Percentiles rank a stretch among this genome's conserved stretches.
phyloP scores from a whole-genome alignment of 208 protist genomes.

The Leishmania braziliensis region DNA sequence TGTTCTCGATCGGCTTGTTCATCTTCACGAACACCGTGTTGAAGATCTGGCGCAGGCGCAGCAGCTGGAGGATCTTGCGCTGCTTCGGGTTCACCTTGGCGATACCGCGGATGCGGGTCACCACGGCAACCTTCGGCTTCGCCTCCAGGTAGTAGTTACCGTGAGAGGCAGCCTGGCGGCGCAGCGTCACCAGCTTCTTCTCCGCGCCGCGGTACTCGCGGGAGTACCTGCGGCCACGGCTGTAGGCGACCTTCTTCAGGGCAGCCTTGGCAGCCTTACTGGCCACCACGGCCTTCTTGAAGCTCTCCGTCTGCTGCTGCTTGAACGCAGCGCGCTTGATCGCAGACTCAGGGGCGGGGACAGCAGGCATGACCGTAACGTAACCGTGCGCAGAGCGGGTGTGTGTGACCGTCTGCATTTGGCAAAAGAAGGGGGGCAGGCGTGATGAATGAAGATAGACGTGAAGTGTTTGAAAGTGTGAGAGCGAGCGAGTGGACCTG shows the following conservation, averaged over 20 bases:
- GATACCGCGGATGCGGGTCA: slow-evolving; percentile 99
- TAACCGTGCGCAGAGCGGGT: slow-evolving; percentile 15
- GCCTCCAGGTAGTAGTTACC: slow-evolving; percentile 98
- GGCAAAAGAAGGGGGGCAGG: no score
- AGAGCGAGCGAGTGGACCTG: not conserved
- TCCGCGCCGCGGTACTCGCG: slow-evolving; percentile 96
- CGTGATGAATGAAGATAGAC: not conserved
- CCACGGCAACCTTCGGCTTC: slow-evolving; percentile 99
- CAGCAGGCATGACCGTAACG: slow-evolving; percentile 49
- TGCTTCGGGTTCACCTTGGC: slow-evolving; percentile 97
- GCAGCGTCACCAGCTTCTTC: slow-evolving; percentile 81
- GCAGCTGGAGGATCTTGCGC: slow-evolving; percentile 99
- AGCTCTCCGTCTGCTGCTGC: slow-evolving; percentile 90
- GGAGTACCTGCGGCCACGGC: slow-evolving; percentile 92
- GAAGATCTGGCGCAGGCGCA: slow-evolving; percentile 99
- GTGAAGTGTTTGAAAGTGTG: no score
- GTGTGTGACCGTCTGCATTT: not conserved
- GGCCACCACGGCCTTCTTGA: slow-evolving; percentile 82
- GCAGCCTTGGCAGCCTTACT: slow-evolving; percentile 69
- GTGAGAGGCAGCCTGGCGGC: slow-evolving; percentile 88
- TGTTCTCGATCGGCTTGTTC: slow-evolving; percentile 99
- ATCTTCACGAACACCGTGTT: slow-evolving; percentile 99
- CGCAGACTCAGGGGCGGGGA: slow-evolving; percentile 87
- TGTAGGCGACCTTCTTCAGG: slow-evolving; percentile 77
- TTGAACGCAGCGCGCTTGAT: slow-evolving; percentile 92